phyloP scores from a whole-genome alignment of 2,329 filamentous ascomycete genomes.

The Aspergillus pseudoterreus region DNA sequence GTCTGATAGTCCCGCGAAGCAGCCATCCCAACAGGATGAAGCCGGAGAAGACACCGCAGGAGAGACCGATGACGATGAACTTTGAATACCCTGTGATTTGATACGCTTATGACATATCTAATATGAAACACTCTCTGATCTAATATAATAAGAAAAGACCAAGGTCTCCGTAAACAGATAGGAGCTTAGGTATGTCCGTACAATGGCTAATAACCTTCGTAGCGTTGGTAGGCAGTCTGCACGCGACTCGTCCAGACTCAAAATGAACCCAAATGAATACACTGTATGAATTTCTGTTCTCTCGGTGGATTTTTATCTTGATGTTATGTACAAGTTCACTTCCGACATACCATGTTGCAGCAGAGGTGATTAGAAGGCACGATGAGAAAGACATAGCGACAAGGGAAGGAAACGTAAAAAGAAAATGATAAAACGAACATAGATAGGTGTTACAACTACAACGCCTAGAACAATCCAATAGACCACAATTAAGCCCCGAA shows the following conservation, averaged over 20 bases:
- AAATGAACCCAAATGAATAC: background rate
- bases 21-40: slow-evolving; percentile 5
- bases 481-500: slow-evolving; percentile 24
- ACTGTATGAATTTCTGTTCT: slow-evolving; percentile 4
- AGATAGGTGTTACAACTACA: slow-evolving; percentile 33
- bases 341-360: slow-evolving; percentile 21
- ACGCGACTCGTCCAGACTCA: background rate
- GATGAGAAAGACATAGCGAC: slow-evolving; percentile 19
- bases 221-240: background rate
- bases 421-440: slow-evolving; percentile 21
- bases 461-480: slow-evolving; percentile 32
- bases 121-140: background rate
- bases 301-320: slow-evolving; percentile 24
- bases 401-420: slow-evolving; percentile 13
- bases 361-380: slow-evolving; percentile 20
- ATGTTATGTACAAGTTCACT: slow-evolving; percentile 36
- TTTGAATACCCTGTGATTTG: slow-evolving; percentile 17
- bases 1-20: slow-evolving; percentile 1
- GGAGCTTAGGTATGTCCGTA: too few relatives aligned
- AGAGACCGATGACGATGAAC: slow-evolving; percentile 42
- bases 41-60: slow-evolving; percentile 26
- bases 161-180: too few relatives aligned
- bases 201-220: too few relatives aligned
- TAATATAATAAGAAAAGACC: too few relatives aligned
- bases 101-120: background rate